Evolutionary conservation across 768 basidiomycete species (phyloP).

Genomic region (Leccinum subgranulosum): DNA sequence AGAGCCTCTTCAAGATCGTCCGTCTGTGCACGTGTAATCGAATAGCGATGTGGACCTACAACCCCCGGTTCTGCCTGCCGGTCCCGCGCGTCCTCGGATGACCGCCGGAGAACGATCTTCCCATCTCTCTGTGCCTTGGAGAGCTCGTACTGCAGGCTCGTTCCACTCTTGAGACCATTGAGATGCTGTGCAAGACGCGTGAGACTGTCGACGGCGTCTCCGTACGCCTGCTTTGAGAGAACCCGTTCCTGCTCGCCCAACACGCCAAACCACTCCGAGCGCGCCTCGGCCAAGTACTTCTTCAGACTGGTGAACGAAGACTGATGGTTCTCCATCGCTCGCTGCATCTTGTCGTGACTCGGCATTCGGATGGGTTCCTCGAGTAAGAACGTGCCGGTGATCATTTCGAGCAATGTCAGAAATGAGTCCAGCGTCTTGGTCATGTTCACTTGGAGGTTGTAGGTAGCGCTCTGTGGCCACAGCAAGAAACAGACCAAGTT

Average conservation of each 20-base stretch:
- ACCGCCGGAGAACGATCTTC: constrained; percentile 36
- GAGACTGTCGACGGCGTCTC: constrained; percentile 82
- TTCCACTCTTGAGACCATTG: constrained; percentile 83
- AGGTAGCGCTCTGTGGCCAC: constrained; percentile 84
- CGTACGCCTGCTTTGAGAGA: constrained; percentile 59
- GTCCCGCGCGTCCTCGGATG: constrained; percentile 14
- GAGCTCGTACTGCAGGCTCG: constrained; percentile 79
- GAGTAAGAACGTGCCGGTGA: constrained; percentile 84
- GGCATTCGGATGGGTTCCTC: constrained; percentile 59
- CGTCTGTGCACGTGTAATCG: constrained; percentile 33
- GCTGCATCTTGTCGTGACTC: constrained; percentile 63
- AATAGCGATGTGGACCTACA: constrained; percentile 24
- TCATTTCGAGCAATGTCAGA: constrained; percentile 75
- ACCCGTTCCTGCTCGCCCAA: constrained; percentile 23
- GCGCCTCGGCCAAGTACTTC: constrained; percentile 81
- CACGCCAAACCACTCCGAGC: constrained; percentile 67
- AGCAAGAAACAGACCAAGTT: constrained; percentile 82
- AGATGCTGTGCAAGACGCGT: constrained; percentile 93
- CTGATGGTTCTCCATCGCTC: constrained; percentile 83
- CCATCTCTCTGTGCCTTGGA: constrained; percentile 54
- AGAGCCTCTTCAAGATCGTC: constrained; percentile 41
- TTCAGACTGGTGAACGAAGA: constrained; percentile 87
- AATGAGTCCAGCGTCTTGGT: constrained; percentile 84
- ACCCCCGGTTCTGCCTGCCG: constrained; percentile 12
- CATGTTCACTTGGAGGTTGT: constrained; percentile 81